These are phyloP conservation scores for Chrysanthemum lavandulifolium DNA, from an alignment of 129 eudicot species.

Conservation along the genomic window DNA sequence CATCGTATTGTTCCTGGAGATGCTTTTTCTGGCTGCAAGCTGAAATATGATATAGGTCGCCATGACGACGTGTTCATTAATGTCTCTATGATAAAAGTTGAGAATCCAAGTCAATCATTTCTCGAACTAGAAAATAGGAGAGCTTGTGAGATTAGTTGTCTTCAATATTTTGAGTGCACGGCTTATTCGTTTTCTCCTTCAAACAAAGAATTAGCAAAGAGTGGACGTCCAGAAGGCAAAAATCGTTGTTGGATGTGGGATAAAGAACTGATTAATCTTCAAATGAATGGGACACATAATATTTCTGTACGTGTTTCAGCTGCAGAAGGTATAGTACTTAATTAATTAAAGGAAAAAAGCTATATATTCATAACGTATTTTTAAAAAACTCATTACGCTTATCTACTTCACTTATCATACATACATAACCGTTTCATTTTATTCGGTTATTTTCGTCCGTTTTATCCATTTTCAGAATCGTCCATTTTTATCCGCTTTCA, in stretches of 20 bases:
- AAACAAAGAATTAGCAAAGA: not conserved
- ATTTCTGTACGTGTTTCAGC: constrained; percentile 28
- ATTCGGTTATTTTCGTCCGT: no score
- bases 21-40: constrained; percentile 26
- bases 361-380: no score
- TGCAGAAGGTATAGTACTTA: not conserved
- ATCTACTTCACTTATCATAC: no score
- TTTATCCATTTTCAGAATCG: no score
- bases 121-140: not conserved
- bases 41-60: not conserved
- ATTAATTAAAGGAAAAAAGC: not conserved
- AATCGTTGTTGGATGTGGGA: constrained; percentile 35
- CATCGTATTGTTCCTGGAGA: not conserved
- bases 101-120: not conserved
- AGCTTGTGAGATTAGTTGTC: constrained; percentile 19
- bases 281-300: not conserved
- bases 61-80: not conserved
- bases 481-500: no score
- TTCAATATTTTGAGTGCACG: not conserved
- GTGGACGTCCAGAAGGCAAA: not conserved
- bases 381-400: no score
- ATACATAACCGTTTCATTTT: no score
- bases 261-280: not conserved
- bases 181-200: constrained; percentile 24
- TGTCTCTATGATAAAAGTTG: not conserved